Conservation (phyloP, 495 filamentous ascomycete genomes). For the Aspergillus haitiensis region DNA sequence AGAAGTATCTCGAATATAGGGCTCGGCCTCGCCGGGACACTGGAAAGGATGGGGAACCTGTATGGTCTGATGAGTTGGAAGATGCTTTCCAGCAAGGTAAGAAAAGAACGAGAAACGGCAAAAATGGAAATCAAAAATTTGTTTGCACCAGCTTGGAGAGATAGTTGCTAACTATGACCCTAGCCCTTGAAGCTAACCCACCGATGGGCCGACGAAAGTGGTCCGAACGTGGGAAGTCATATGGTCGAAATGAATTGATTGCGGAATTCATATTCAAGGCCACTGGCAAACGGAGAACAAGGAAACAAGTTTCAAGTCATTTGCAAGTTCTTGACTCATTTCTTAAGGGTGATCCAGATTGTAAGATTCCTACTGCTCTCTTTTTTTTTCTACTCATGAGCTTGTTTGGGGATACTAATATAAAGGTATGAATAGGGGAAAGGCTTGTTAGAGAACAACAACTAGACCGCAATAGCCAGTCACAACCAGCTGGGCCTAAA, state of each 20-base stretch:
- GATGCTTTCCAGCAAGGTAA: constrained; percentile 88
- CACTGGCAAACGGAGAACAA: constrained; percentile 62
- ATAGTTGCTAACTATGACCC: constrained; percentile 7
- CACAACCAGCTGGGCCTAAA: constrained; percentile 36
- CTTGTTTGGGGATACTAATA: too few relatives aligned
- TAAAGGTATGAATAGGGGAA: constrained; percentile 32
- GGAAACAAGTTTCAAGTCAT: constrained; percentile 96
- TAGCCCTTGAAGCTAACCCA: constrained; percentile 78
- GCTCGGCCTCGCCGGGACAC: constrained; percentile 62
- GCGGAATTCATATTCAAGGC: constrained; percentile 72
- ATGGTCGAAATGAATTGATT: constrained; percentile 91
- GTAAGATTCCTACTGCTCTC: constrained; percentile 26
- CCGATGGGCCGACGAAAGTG: constrained; percentile 81
- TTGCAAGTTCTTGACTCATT: constrained; percentile 94
- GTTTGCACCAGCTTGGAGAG: neutral
- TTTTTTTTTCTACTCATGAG: neutral
- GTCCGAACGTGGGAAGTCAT: constrained; percentile 66
- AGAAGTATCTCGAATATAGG: constrained; percentile 63
- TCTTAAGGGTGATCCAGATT: constrained; percentile 60
- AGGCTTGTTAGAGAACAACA: constrained; percentile 45
- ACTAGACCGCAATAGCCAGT: constrained; percentile 39
- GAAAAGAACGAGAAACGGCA: constrained; percentile 25
- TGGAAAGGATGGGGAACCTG: constrained; percentile 53
- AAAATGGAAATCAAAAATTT: too few relatives aligned
- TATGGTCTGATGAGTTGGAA: constrained; percentile 85